Conservation (phyloP, 176 grass and related monocot genomes). For the Aegilops sharonensis region DNA sequence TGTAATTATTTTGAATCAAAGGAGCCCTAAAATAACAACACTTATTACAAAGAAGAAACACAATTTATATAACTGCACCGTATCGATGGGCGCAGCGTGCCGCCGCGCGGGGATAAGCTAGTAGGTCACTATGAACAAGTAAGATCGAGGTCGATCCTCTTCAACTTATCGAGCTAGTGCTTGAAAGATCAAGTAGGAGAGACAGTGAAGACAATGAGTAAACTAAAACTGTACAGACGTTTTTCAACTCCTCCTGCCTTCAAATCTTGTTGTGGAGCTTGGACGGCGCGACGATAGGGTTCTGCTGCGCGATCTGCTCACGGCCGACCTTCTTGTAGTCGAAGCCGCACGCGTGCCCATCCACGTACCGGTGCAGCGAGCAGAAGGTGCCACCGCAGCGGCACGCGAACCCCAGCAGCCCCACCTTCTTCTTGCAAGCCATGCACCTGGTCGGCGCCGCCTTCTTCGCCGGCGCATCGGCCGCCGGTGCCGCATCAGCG, state of each 20-base stretch:
- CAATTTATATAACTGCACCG: too few species aligned
- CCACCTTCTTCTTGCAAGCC: constrained; percentile 51
- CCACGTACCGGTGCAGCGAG: constrained; percentile 45
- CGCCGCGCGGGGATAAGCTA: too few species aligned
- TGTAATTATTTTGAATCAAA: too few species aligned
- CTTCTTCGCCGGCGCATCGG: background rate
- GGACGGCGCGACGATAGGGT: constrained; percentile 32
- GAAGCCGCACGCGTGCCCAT: constrained; percentile 36
- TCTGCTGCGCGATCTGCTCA: constrained; percentile 39
- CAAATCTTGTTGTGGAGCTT: constrained; percentile 40
- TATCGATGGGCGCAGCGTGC: too few species aligned
- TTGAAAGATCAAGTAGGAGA: background rate
- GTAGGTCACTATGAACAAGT: too few species aligned
- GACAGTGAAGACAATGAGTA: background rate
- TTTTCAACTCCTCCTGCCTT: background rate
- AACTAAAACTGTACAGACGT: background rate
- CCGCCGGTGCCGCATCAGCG: background rate
- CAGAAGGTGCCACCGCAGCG: constrained; percentile 55
- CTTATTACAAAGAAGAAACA: too few species aligned
- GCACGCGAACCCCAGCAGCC: constrained; percentile 50
- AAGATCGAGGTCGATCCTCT: background rate
- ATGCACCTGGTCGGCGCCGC: constrained; percentile 32
- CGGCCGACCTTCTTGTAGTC: constrained; percentile 42
- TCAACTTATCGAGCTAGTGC: background rate
- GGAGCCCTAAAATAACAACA: too few species aligned